Evolutionary conservation across 2,329 filamentous ascomycete species (phyloP), one percentile per base, ranked within the genome.

Genomic region (Clonostachys byssicola): DNA sequence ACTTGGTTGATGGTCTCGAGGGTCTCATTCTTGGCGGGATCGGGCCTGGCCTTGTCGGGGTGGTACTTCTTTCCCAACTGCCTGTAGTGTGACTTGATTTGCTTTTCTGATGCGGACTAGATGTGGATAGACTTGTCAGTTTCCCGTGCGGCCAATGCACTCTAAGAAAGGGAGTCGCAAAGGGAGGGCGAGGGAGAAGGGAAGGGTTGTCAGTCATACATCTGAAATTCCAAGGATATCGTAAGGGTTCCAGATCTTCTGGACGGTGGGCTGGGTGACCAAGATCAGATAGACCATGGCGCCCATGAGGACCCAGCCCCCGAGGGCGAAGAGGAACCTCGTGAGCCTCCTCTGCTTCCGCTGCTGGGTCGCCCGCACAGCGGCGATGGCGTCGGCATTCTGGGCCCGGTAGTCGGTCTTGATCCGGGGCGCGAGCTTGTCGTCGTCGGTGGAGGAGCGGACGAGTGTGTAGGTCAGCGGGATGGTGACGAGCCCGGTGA

Each of bases 231-330:
- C 89, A 48, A 99, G 73, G 57, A 99, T 95, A 56, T 95, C 89
- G 71, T 97, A 99, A 2, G 94, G 94, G 69, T 99, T 95, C 89
- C 92, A 99, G 48, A 96, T 78, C 71, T 94, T 90, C 43, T 84
- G 79, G 33, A 77, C 68, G 2, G 83, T 82, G 48, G 80, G 80
- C 56, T 88, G 81, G 47, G 91, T 94, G 44, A 88, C 85, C 50
- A 85, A 65, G 63, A 97, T 96, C 51, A 99, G 78, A 67, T 97
- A 99, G 30, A 88, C 74, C 90, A 97, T 97, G 67, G 85, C 89
- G 43, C 77, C 88, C 74, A 97, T 96, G 51, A 91, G 65, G 33
- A 81, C 75, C 85, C 92, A 97, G 54, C 92, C 94, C 33, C 80
- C 60, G 42, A 90, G 60, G 47, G 89, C 89, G 20, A 88, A 81